Base-by-base conservation (phyloP, 495 filamentous ascomycete genomes). In the Penicillium arizonense region DNA sequence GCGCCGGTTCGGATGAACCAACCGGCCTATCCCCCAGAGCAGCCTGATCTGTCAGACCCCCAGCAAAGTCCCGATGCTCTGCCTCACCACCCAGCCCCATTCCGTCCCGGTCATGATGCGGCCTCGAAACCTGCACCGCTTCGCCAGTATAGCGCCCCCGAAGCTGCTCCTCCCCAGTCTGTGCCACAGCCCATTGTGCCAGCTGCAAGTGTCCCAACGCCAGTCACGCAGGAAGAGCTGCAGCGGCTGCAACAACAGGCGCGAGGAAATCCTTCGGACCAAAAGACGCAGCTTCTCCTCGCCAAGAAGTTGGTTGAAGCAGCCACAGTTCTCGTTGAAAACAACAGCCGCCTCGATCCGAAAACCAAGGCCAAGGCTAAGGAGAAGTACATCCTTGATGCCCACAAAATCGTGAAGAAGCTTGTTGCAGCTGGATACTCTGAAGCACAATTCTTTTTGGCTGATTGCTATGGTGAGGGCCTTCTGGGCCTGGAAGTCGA, bases 361-460 rank as follows among this genome's bases (percentile, higher is more conserved):
- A 89, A 86, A 58, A 82, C 85, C 0, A 83, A 85, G 33, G 82
- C 79, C 48, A 91, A 87, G 57, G 87, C 85, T 30, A 85, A 89
- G 42, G 92, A 97, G 67, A 87, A 85, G 53, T 97, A 90, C 63
- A 74, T 89, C 5, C 72, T 86, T 55, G 94, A 97, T 65, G 90
- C 91, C 5, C 81, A 93, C 63, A 97, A 96, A 69, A 85, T 91
- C 36, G 71, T 97, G 40, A 95, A 96, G 72, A 96, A 92, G 69
- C 82, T 96, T 13, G 85, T 82, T 8, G 79, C 77, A 34, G 72
- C 67, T 16, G 80, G 81, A 4, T 83, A 89, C 59, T 67, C 87
- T 0, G 93, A 96, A 10, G 94, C 94, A 21, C 93, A 93, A 78
- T 98, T 98, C 73, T 96, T 89, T 63, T 72, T 96, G 28, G 94